Base-by-base conservation (phyloP, 2,329 filamentous ascomycete genomes). In the Whalleya microplaca region DNA sequence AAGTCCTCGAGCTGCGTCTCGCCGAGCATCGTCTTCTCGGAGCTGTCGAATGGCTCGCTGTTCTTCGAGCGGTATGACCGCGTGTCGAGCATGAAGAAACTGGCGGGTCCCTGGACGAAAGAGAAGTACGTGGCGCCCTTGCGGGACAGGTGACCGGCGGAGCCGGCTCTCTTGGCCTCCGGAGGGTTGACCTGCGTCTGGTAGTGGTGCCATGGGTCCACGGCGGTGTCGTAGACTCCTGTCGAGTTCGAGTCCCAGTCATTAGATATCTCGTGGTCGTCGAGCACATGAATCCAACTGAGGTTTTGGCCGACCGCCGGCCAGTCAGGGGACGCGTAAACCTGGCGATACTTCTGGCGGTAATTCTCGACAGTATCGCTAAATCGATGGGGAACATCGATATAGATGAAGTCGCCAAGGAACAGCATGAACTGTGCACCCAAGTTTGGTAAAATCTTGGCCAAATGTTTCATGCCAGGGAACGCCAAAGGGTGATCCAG, bases 321-420 rank as follows among this genome's bases (percentile, higher is more conserved):
- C 95, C 95, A 99, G 63, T 96, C 94, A 0, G 94, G 94, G 2
- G 93, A 96, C 0, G 91, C 89, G 69, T 99, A 99, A n/a, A 97
- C 88, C 66, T 96, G 92, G 19, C 94, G 88, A 70, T 99, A 99
- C 70, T 97, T 92, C 69, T 91, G 86, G 48, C 93, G 85, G 72
- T 97, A 99, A 67, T 92, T 86, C 51, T 91, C 86, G 1, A 81
- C 77, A 0, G 85, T 82, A 41, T 82, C 85, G 10, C 92, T 92
- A 70, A 93, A 89, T 9, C 89, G 86, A 46, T 86, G 82, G 0
- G 94, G 94, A 0, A 98, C 94, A 68, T 99, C 95, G 37, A 91
- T 84, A 69, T 96, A 96, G 69, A 96, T 94, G 70, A 95, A 96
- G 67, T 96, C 91, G 37, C 92, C 91, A 0, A 96, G 80, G 73